These are phyloP conservation scores for Annona cherimola DNA, from an alignment of 164 flowering plant genomes.

Conservation along the genomic window DNA sequence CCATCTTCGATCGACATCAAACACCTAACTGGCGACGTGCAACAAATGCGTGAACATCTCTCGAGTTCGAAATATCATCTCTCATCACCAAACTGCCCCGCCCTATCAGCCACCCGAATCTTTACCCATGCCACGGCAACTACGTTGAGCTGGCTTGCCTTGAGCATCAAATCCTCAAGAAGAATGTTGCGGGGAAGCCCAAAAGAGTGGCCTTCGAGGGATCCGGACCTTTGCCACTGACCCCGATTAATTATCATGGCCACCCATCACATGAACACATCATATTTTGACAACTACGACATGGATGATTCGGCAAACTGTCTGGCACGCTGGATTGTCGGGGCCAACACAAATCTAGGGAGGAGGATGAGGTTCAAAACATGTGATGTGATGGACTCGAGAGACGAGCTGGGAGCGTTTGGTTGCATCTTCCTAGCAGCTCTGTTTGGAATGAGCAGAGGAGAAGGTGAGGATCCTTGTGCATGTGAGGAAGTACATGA, in stretches of 20 bases:
- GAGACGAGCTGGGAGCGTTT: slow-evolving; percentile 31
- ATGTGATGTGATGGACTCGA: slow-evolving; percentile 35
- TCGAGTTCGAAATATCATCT: slow-evolving; percentile 41
- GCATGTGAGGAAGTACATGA: slow-evolving; percentile 46
- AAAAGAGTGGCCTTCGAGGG: slow-evolving; percentile 59
- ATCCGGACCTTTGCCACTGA: slow-evolving; percentile 63
- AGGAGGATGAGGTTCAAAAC: slow-evolving; percentile 53
- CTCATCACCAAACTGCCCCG: slow-evolving; percentile 22
- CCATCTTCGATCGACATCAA: slow-evolving; percentile 35
- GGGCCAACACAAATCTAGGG: slow-evolving; percentile 32
- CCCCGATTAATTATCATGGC: slow-evolving; percentile 45
- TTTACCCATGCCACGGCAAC: slow-evolving; percentile 54
- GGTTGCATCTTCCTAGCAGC: slow-evolving; percentile 54
- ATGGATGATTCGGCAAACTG: slow-evolving; percentile 27
- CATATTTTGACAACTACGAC: slow-evolving; percentile 42
- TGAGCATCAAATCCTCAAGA: slow-evolving; percentile 30
- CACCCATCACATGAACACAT: slow-evolving; percentile 33
- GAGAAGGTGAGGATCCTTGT: slow-evolving; percentile 40
- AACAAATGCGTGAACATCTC: slow-evolving; percentile 34
- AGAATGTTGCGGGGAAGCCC: slow-evolving; percentile 29
- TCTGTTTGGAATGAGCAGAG: slow-evolving; percentile 52
- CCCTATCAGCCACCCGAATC: slow-evolving; percentile 35
- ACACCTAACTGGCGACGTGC: slow-evolving; percentile 19
- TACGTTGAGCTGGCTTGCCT: slow-evolving; percentile 39
- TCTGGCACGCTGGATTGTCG: slow-evolving; percentile 23